Evolutionary conservation across 306 rosid species (phyloP), one percentile per base, ranked within the genome.

Genomic region (Trifolium fragiferum): DNA sequence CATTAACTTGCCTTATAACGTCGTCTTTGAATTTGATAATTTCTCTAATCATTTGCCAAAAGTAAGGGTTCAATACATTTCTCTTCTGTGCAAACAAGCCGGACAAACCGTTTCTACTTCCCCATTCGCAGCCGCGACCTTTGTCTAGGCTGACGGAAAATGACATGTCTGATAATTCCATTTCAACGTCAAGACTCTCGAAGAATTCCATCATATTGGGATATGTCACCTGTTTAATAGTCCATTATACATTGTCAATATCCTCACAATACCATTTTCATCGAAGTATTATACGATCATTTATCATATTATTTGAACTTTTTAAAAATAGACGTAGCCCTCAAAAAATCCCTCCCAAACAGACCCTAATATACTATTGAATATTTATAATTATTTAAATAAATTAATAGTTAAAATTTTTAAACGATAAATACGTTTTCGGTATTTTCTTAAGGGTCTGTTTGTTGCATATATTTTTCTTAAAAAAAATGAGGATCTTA

Each of bases 161-260:
- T 49, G 97, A 88, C 98, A 93, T 91, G 75, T 91, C 96, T 43
- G 98, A 89, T 67, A 63, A 51, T 68, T 93, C 97, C 92, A 89
- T 91, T 3, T 89, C 98, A 58, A 91, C 89, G 72, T 89, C 97
- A 50, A 91, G 88, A 61, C 80, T 83, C 81, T 93, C 97, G 82
- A 91, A 93, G 37, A 91, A 87, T 30, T 89, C 92, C 97, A 93
- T 82, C 97, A 91, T 91, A 63, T 93, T 93, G 20, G 98, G 98
- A 84, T 91, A 91, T 0, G 97, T 93, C 18, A 91, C 97, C 98
- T 93, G 90, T 58, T 73, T 82, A 81, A 35, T 76, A 33, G 10
- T 66, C 59, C 81, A 75, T 66, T 38, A 75, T 49, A 68, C 76
- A 49, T 72, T 61, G 5, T 60, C 18, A 53, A 19, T 9, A 77